Evolutionary conservation across 805 yeast genomes (phyloP), one percentile per base, ranked within the genome.

Genomic region (Teunomyces atbi): DNA sequence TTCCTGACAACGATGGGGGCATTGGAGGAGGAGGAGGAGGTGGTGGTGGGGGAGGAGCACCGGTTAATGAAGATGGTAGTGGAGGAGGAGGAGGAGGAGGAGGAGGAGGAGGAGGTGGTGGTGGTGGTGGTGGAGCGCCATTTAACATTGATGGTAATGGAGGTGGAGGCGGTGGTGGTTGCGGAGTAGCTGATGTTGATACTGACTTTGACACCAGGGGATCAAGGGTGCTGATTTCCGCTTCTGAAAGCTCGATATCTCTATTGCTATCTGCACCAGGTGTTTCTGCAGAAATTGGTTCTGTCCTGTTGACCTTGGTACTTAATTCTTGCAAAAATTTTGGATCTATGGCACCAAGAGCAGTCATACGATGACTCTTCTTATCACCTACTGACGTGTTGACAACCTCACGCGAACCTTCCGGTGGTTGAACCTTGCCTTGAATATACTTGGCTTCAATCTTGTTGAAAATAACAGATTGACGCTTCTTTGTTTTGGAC

Each of bases 281-380:
- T n/a, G 16, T 16, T 8, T 4, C 19, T 15, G 23, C 5, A 7
- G 33, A 4, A 65, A 73, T 71, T 1, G 79, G 57, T 3, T 68
- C 69, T 3, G 69, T 57, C 46, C 66, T 76, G 6, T 62, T 66
- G 10, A 81, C 83, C 52, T 77, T 79, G 3, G 73, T 61, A 18
- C 74, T 68, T 52, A 82, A 65, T 56, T 82, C 87, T 40, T 73
- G 68, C 52, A 82, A 65, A 56, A 82, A 81, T 23, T 74, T 62
- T 10, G 82, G 79, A 47, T 74, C 65, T 69, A 74, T 68, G 2
- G 62, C 64, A 18, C 67, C 68, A 43, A 74, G 64, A 0, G 71
- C 64, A 5, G 68, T 59, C 43, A 61, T 56, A 41, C 73, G 57
- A 49, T 68, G 58, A 13, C 45, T 50, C 48, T 62, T 64, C 56